phyloP scores from a whole-genome alignment of 2,329 filamentous ascomycete species.

The Dothideomycetidae sp. region DNA sequence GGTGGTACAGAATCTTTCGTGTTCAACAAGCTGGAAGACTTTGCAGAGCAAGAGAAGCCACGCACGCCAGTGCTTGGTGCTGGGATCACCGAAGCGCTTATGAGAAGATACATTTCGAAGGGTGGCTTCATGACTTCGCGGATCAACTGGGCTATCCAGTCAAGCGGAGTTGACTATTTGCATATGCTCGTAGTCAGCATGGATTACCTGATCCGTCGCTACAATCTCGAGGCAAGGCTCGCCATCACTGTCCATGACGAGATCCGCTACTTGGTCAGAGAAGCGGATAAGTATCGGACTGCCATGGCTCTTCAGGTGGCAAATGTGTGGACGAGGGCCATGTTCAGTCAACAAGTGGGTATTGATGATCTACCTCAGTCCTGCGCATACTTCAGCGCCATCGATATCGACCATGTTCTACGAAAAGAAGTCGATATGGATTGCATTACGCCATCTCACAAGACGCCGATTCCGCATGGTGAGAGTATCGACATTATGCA shows the following conservation, averaged over 20 bases:
- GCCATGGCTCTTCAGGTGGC: constrained; percentile 88
- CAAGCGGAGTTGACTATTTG: constrained; percentile 90
- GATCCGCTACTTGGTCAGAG: constrained; percentile 80
- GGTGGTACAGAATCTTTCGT: constrained; percentile 95
- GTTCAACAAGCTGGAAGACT: constrained; percentile 96
- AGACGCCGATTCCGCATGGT: constrained; percentile 61
- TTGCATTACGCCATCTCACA: constrained; percentile 81
- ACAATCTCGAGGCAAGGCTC: constrained; percentile 70
- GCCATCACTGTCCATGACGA: constrained; percentile 96
- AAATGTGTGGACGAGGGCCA: constrained; percentile 92
- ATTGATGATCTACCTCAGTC: constrained; percentile 89
- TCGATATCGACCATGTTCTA: constrained; percentile 91
- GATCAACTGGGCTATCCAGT: constrained; percentile 99
- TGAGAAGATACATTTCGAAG: constrained; percentile 73
- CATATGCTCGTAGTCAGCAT: constrained; percentile 86
- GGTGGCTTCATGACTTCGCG: constrained; percentile 88
- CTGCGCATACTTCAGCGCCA: constrained; percentile 88
- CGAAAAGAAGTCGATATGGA: constrained; percentile 98
- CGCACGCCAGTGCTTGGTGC: constrained; percentile 85
- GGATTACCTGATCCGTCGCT: constrained; percentile 81
- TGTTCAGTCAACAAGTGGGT: constrained; percentile 94
- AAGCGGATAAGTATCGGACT: constrained; percentile 72
- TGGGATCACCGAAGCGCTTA: constrained; percentile 89
- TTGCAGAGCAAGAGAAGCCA: constrained; percentile 84
- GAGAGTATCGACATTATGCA: constrained; percentile 71